phyloP scores from a whole-genome alignment of 257 asterid genomes.

The Jacaranda copaia region DNA sequence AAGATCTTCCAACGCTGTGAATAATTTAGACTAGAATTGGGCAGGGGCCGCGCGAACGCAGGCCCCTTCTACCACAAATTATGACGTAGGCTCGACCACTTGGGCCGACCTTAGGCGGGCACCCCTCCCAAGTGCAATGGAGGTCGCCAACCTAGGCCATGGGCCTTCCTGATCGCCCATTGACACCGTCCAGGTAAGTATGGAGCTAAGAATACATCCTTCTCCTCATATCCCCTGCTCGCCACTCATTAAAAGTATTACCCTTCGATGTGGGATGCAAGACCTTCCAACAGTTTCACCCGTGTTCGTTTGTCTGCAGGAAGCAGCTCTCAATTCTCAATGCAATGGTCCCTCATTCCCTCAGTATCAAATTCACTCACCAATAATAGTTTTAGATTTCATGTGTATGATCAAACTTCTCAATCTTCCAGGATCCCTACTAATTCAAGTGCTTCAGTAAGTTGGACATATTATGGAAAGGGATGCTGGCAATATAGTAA shows the following conservation, averaged over 20 bases:
- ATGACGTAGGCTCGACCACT: no score
- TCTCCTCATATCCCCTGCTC: neutral
- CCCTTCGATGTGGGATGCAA: conserved; percentile 9
- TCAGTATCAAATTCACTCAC: no score
- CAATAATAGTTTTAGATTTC: neutral
- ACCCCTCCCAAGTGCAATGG: conserved; percentile 35
- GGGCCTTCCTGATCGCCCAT: conserved; percentile 26
- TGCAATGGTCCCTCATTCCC: no score
- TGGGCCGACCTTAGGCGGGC: conserved; percentile 12
- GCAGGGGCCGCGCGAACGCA: conserved; percentile 28
- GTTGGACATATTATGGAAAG: no score
- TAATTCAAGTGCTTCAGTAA: no score
- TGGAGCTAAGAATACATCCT: neutral
- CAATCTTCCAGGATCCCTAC: neutral
- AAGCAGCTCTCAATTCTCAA: neutral
- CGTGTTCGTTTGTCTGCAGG: neutral
- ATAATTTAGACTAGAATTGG: neutral
- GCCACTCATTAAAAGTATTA: neutral
- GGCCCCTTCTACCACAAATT: conserved; percentile 18
- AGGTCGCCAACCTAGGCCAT: conserved; percentile 42
- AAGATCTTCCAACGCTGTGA: neutral
- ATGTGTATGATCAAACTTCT: neutral
- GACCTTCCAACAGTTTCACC: neutral
- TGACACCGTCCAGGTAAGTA: conserved; percentile 44
- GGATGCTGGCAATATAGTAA: no score